phyloP scores from a whole-genome alignment of 371 early-diverging fungal genomes.

The Lichtheimia hyalospora region DNA sequence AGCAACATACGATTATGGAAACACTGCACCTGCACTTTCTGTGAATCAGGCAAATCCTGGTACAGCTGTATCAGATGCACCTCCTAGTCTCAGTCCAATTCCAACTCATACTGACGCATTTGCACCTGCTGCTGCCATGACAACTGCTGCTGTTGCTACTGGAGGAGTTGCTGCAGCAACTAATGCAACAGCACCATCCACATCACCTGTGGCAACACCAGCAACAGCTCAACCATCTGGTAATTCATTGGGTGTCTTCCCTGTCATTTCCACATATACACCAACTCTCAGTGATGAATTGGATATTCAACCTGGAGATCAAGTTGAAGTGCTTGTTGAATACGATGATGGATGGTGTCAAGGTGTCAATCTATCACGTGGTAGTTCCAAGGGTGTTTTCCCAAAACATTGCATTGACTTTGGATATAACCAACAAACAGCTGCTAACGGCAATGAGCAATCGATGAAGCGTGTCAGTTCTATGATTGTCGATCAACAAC shows the following conservation, averaged over 20 bases:
- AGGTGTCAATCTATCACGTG: slow-evolving; percentile 62
- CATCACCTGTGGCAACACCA: not conserved
- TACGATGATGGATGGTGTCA: slow-evolving; percentile 76
- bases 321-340: slow-evolving; percentile 61
- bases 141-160: slow-evolving; percentile 10
- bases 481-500: slow-evolving; percentile 17
- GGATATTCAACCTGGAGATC: slow-evolving; percentile 65
- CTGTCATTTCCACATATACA: slow-evolving; percentile 56
- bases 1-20: too few species aligned
- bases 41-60: too few species aligned
- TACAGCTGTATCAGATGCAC: too few species aligned
- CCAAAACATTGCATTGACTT: slow-evolving; percentile 61
- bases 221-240: slow-evolving; percentile 14
- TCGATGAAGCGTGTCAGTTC: slow-evolving; percentile 46
- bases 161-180: slow-evolving; percentile 8
- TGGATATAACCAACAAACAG: not conserved
- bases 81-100: too few species aligned
- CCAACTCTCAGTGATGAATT: slow-evolving; percentile 71
- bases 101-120: not conserved
- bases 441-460: not conserved
- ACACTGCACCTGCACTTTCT: too few species aligned
- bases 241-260: slow-evolving; percentile 51
- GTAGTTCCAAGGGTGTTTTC: slow-evolving; percentile 62
- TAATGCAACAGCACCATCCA: not conserved
- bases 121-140: not conserved